Base-by-base conservation (phyloP, 2,329 filamentous ascomycete genomes). In the Monilinia fructicola region DNA sequence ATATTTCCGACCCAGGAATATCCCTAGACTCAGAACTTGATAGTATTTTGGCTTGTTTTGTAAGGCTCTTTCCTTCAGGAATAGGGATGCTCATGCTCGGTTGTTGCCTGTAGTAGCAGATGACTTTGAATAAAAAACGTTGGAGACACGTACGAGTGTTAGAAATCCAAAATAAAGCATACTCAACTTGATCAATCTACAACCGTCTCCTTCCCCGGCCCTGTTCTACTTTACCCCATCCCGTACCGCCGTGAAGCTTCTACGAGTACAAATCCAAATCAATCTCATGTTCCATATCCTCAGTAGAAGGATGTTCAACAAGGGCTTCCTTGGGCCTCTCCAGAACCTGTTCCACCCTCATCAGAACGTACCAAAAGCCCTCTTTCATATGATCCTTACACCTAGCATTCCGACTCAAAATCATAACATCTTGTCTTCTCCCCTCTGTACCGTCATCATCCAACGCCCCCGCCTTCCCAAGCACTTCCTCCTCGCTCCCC, bases 351-450 rank as follows among this genome's bases (percentile, higher is more conserved):
- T 61, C 28, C 58, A 61, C 58, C 46, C 31, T 61, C 58, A 61
- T 61, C 58, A 61, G 50, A 50, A 61, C 58, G 50, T 61, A 61
- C 58, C 58, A 61, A 61, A 50, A 61, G 14, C 58, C 58, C 44
- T 50, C 58, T 40, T 61, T 61, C 58, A 61, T 52, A 61, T 65
- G 64, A 1, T 61, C 18, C 6, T 40, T 35, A 54, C 64, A 65
- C 14, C 55, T 65, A 46, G 46, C 64, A 54, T 65, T 65, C 26
- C 64, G 54, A 44, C 55, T 65, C 26, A 65, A 54, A 16, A 65
- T 65, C 64, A 65, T 65, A 7, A 65, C 64, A 53, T 65, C 64
- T 26, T 65, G 64, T 10, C 18, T 60, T 12, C 64, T 42, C 21
- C 38, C 48, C 46, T 26, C 31, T 11, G n/a, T 14, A 3, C 46